These are phyloP conservation scores for Xylaria grammica DNA, from an alignment of 495 filamentous ascomycete genomes.

Conservation along the genomic window DNA sequence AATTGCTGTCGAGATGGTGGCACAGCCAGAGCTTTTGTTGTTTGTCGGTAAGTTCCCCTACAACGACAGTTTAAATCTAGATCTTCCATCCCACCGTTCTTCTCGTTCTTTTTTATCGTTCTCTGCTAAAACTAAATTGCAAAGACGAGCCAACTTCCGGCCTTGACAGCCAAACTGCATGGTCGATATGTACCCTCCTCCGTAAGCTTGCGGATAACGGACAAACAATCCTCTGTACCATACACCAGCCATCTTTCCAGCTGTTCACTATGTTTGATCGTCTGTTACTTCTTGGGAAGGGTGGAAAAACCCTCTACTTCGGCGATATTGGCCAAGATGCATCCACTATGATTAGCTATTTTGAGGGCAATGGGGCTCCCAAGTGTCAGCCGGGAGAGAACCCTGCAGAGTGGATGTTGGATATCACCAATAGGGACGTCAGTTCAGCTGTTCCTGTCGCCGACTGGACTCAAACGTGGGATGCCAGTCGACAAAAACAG, in stretches of 20 bases:
- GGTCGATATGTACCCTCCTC: constrained; percentile 70
- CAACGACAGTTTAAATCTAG: neutral
- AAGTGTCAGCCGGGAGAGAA: constrained; percentile 64
- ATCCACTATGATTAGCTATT: constrained; percentile 27
- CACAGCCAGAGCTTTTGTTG: constrained; percentile 73
- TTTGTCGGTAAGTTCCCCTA: constrained; percentile 56
- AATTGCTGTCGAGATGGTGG: constrained; percentile 79
- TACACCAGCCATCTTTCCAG: constrained; percentile 68
- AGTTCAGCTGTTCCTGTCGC: too few relatives aligned
- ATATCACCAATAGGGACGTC: constrained; percentile 50
- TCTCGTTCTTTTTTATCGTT: too few relatives aligned
- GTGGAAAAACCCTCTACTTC: constrained; percentile 65
- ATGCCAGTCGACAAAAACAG: too few relatives aligned
- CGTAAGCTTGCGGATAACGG: constrained; percentile 73
- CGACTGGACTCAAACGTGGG: too few relatives aligned
- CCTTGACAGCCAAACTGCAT: constrained; percentile 74
- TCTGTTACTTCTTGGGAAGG: constrained; percentile 61
- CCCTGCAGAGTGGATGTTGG: constrained; percentile 70
- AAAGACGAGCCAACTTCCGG: constrained; percentile 77
- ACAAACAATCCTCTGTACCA: constrained; percentile 82
- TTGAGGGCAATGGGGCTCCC: constrained; percentile 66
- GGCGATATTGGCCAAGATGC: constrained; percentile 50
- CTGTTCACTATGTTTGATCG: constrained; percentile 69
- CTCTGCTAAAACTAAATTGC: neutral
- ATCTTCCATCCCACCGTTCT: too few relatives aligned